Evolutionary conservation across 2,329 filamentous ascomycete species (phyloP).

Genomic region (Microsporum ferrugineum): DNA sequence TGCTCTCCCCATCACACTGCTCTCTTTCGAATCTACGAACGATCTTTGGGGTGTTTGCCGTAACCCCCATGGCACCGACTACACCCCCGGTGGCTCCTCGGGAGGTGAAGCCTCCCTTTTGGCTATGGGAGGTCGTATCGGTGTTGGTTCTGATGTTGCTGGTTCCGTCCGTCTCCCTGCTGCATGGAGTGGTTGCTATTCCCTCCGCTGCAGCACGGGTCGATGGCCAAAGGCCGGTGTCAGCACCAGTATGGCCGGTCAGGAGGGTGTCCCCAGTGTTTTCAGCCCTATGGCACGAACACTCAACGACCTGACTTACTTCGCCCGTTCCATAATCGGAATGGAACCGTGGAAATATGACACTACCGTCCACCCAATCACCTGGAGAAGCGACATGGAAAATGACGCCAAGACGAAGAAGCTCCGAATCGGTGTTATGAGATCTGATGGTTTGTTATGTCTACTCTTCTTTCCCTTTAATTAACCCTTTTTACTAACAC

Average conservation of each 20-base stretch:
- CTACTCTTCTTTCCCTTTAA: not conserved
- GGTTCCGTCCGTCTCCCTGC: constrained; percentile 79
- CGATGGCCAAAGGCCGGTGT: constrained; percentile 80
- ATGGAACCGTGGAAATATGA: constrained; percentile 89
- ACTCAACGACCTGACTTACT: constrained; percentile 70
- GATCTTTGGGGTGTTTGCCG: constrained; percentile 70
- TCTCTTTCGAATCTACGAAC: constrained; percentile 73
- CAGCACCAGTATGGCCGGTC: constrained; percentile 79
- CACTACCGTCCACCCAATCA: constrained; percentile 70
- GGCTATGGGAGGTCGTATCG: constrained; percentile 71
- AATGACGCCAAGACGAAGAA: constrained; percentile 50
- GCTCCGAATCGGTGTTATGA: constrained; percentile 64
- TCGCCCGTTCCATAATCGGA: constrained; percentile 62
- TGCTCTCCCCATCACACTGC: constrained; percentile 71
- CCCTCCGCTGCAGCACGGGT: constrained; percentile 74
- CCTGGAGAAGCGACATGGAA: constrained; percentile 57
- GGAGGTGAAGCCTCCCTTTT: constrained; percentile 74
- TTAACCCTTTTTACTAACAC: not conserved
- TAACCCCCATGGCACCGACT: constrained; percentile 74
- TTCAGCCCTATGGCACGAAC: constrained; percentile 90
- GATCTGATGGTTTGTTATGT: constrained; percentile 48
- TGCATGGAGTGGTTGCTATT: constrained; percentile 82
- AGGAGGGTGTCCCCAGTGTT: constrained; percentile 79
- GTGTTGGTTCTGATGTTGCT: constrained; percentile 82
- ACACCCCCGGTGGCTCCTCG: constrained; percentile 80